Evolutionary conservation across 2,329 filamentous ascomycete genomes (phyloP).

Genomic region (Fusarium euwallaceae): DNA sequence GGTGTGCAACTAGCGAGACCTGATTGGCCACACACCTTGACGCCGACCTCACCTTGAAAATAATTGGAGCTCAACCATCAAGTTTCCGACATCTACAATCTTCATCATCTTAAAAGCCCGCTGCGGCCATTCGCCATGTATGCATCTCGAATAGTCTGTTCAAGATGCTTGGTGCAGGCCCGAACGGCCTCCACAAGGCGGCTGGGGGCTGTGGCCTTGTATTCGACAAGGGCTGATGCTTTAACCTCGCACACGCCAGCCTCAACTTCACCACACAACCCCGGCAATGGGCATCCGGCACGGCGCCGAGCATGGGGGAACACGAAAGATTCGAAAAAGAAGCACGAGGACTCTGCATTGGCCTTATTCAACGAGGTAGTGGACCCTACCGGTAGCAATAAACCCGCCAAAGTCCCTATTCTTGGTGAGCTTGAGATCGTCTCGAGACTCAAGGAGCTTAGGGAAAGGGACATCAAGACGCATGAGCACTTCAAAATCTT

Average conservation of each 20-base stretch:
- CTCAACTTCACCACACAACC: conserved; percentile 12
- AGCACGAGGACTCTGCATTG: conserved; percentile 44
- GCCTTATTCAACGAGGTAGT: conserved; percentile 55
- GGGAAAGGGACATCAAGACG: conserved; percentile 16
- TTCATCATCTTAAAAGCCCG: conserved; percentile 10
- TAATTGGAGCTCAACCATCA: conserved; percentile 29
- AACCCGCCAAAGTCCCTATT: conserved; percentile 4
- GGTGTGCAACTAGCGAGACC: neutral
- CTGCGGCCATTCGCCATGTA: conserved; percentile 48
- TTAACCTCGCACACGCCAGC: conserved; percentile 14
- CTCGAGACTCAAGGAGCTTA: conserved; percentile 47
- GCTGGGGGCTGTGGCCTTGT: conserved; percentile 40
- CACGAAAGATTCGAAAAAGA: conserved; percentile 15
- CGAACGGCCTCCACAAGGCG: conserved; percentile 35
- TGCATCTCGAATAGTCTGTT: conserved; percentile 52
- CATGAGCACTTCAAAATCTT: conserved; percentile 45
- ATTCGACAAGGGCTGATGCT: conserved; percentile 41
- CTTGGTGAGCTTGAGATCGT: conserved; percentile 49
- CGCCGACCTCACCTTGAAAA: conserved; percentile 39
- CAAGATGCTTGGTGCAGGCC: conserved; percentile 51
- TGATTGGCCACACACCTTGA: conserved; percentile 41
- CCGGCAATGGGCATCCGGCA: conserved; percentile 9
- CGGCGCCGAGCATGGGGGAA: conserved; percentile 7
- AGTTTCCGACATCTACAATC: conserved; percentile 20
- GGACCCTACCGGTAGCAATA: conserved; percentile 25